Base-by-base conservation (phyloP, 495 filamentous ascomycete genomes). In the Friedmanniomyces simplex region DNA sequence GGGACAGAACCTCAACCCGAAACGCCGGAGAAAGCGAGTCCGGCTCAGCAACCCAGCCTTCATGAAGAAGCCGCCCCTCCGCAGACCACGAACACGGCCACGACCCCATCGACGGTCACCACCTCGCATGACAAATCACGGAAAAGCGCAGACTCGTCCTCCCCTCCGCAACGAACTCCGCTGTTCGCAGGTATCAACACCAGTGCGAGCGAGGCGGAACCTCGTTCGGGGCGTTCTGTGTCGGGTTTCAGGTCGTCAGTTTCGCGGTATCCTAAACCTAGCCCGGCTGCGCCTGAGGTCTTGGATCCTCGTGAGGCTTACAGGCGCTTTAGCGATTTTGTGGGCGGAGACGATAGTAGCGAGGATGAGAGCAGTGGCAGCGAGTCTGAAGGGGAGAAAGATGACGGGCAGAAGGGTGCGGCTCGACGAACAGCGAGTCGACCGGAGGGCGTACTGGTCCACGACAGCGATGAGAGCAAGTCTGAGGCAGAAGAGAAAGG, bases 281-380 rank as follows among this genome's bases (percentile, higher is more conserved):
- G 12, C 3, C 18, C 12, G 11, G 25, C 13, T 14, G 24, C 46
- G 13, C 18, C 42, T 7, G 13, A 36, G 3, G 30, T 3, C 30
- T n/a, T n/a, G 20, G 57, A 60, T 39, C 11, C 37, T 22, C 3
- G 16, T 12, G 48, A 30, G 24, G 48, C 48, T 18, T 62, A 57
- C 59, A 53, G 34, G 26, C 59, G 59, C 0, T 62, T 62, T 25
- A 46, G 36, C 21, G 48, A 46, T 0, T 53, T 62, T 14, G 41
- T 62, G n/a, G 32, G 39, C 5, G 46, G 59, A 13, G 37, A 39
- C 6, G 28, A 52, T 30, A 32, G 12, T 46, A 48, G 52, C 22
- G 53, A 54, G 6, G 43, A 43, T 2, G 49, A 52, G 25, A 47
- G 50, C 22, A 43, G 54, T 11, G 37, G 34, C 7, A 54, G 39